A percentile compares a stretch with the other conserved stretches of the same genome.
Conservation (phyloP, 441 rosid genomes). For the Mallotus repandus region DNA sequence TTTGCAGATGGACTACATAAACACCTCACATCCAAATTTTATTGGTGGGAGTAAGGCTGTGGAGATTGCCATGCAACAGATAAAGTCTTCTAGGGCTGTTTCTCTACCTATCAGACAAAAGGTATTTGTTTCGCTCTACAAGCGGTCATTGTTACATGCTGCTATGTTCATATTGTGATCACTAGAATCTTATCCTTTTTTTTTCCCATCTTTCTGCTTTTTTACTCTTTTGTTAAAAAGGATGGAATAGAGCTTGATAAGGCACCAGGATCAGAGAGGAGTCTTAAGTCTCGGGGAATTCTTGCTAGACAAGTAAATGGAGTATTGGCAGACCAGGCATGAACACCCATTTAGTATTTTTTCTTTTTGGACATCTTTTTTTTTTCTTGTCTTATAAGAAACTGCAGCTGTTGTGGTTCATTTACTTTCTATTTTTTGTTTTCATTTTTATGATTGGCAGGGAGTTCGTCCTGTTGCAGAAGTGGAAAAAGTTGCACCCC, state of each 20-base stretch:
- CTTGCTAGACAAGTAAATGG: constrained; percentile 84
- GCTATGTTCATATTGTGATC: background rate
- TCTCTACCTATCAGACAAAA: constrained; percentile 52
- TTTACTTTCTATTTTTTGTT: constrained; percentile 5
- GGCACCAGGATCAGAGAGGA: constrained; percentile 62
- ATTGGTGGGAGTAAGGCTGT: constrained; percentile 94
- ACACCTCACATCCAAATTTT: constrained; percentile 93
- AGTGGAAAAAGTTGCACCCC: constrained; percentile 49
- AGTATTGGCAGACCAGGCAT: constrained; percentile 78
- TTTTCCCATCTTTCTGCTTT: background rate
- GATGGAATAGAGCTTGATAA: constrained; percentile 74
- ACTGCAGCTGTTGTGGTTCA: background rate
- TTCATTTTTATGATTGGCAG: constrained; percentile 36
- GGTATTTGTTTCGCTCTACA: constrained; percentile 37
- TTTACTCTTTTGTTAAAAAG: constrained; percentile 34
- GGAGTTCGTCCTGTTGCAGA: constrained; percentile 53
- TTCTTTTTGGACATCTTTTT: background rate
- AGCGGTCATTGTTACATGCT: constrained; percentile 1
- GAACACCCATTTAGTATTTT: constrained; percentile 20
- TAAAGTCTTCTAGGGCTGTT: constrained; percentile 58
- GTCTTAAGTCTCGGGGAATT: constrained; percentile 57
- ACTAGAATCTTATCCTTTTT: background rate
- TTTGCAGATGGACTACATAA: constrained; percentile 90
- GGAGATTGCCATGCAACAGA: constrained; percentile 66
- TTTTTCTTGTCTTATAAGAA: background rate